These are phyloP conservation scores for Raddia distichophylla DNA, from an alignment of 176 grass and related monocot genomes.

Conservation along the genomic window DNA sequence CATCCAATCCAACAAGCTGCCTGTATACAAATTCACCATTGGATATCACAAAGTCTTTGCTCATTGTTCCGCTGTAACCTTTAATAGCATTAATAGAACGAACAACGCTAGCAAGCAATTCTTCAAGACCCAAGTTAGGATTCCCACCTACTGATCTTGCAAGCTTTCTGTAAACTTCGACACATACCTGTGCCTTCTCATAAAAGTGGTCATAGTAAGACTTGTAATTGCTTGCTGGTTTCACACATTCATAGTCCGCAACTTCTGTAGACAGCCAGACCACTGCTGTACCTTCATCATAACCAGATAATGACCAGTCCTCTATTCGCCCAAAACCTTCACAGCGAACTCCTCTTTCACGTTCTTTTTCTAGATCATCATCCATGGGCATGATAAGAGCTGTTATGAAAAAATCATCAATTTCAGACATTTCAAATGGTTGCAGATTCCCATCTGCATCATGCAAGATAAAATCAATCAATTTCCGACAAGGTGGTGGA, in stretches of 20 bases:
- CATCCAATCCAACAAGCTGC: constrained; percentile 88
- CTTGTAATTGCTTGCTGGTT: constrained; percentile 84
- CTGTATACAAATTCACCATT: constrained; percentile 88
- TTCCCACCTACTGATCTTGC: constrained; percentile 78
- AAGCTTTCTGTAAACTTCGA: constrained; percentile 92
- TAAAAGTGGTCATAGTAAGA: constrained; percentile 85
- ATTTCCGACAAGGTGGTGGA: constrained; percentile 71
- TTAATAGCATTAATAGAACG: constrained; percentile 78
- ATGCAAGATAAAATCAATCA: constrained; percentile 89
- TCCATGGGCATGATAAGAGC: constrained; percentile 91
- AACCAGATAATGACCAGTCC: constrained; percentile 92
- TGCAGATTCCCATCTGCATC: constrained; percentile 87
- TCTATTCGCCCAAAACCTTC: constrained; percentile 98
- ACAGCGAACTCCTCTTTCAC: constrained; percentile 87
- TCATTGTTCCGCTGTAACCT: constrained; percentile 60
- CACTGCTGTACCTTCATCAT: constrained; percentile 90
- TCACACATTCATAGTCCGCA: constrained; percentile 98
- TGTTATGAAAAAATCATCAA: constrained; percentile 91
- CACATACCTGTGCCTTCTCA: constrained; percentile 91
- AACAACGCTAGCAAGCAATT: constrained; percentile 92
- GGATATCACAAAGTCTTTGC: constrained; percentile 91
- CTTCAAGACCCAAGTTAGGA: constrained; percentile 73
- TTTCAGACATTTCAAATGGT: constrained; percentile 98
- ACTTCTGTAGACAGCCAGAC: constrained; percentile 94
- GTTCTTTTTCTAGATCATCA: constrained; percentile 84